Conservation (phyloP, 179 eudicot genomes). For the Beta lomatogona region DNA sequence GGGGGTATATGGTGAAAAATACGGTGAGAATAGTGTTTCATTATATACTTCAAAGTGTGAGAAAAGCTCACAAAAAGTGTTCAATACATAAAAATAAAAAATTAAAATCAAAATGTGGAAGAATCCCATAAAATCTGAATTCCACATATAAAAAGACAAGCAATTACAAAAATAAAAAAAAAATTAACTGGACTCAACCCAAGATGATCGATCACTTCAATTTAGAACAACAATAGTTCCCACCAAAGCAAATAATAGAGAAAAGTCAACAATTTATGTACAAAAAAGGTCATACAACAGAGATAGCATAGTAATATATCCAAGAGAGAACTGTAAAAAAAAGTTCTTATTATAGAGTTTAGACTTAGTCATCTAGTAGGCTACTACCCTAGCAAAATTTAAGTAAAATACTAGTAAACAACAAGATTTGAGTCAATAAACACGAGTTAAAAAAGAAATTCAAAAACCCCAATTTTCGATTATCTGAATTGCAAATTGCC, state of each 20-base stretch:
- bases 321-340: background rate
- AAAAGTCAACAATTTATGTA: constrained; percentile 14
- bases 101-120: background rate
- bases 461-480: background rate
- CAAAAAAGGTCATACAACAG: background rate
- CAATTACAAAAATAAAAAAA: background rate
- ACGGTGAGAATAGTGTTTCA: too few species aligned
- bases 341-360: background rate
- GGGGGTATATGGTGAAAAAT: too few species aligned
- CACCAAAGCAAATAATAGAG: background rate
- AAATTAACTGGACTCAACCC: background rate
- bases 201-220: too few species aligned
- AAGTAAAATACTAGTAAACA: constrained; percentile 1
- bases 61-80: too few species aligned
- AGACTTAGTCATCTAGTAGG: background rate
- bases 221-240: background rate
- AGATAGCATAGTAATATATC: background rate
- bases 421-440: background rate
- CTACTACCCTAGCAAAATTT: constrained; percentile 8
- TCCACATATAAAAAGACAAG: background rate
- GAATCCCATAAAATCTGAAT: background rate
- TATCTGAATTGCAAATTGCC: constrained; percentile 6
- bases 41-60: too few species aligned
- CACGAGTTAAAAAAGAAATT: background rate
- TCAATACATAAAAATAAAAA: too few species aligned